A percentile compares a stretch with the other conserved stretches of the same genome.
Evolutionary conservation across 352 stramenopile species (phyloP).

Genomic region (Pythium apleroticum): DNA sequence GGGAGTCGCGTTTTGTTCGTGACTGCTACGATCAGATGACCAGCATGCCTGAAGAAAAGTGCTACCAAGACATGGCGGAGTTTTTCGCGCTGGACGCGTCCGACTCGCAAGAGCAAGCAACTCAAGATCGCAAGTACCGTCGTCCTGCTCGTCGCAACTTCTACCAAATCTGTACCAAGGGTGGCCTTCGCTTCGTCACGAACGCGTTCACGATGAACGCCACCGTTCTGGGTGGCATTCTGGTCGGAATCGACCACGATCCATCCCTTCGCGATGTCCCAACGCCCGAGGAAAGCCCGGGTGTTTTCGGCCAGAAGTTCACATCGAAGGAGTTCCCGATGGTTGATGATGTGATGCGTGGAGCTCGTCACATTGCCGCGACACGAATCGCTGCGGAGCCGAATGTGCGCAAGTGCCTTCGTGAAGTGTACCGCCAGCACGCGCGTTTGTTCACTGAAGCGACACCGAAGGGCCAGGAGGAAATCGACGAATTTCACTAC

Average conservation of each 20-base stretch:
- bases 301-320: conserved; percentile 70
- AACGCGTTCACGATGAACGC: conserved; percentile 86
- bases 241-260: conserved; percentile 73
- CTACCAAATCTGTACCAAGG: conserved; percentile 89
- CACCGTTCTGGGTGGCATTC: conserved; percentile 74
- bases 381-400: conserved; percentile 82
- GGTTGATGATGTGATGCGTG: conserved; percentile 87
- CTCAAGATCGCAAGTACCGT: conserved; percentile 63
- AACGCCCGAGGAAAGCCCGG: conserved; percentile 74
- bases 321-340: conserved; percentile 83
- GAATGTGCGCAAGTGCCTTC: conserved; percentile 82
- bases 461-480: conserved; percentile 78
- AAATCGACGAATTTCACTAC: conserved; percentile 90
- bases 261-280: conserved; percentile 61
- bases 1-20: conserved; percentile 79
- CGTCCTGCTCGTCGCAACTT: conserved; percentile 81
- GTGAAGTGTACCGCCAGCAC: conserved; percentile 81
- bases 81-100: conserved; percentile 81
- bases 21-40: conserved; percentile 83
- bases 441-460: conserved; percentile 74
- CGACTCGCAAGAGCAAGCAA: conserved; percentile 56
- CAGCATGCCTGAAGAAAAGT: conserved; percentile 73
- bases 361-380: conserved; percentile 85
- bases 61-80: conserved; percentile 82
- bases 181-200: conserved; percentile 64